Base-by-base conservation (phyloP, 192 early-diverging fungal genomes). In the Podila clonocystis region DNA sequence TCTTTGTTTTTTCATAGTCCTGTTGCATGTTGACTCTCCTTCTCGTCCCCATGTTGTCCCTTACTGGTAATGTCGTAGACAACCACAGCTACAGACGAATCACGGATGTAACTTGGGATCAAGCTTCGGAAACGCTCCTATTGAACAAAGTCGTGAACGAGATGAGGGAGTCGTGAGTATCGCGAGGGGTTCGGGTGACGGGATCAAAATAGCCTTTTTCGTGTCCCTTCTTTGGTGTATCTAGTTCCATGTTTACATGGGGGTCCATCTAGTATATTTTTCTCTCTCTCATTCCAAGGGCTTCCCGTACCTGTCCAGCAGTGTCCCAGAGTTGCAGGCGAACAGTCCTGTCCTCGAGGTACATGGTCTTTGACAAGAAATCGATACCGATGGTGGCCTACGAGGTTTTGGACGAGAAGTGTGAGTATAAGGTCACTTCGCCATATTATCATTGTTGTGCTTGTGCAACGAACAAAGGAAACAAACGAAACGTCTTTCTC, bases 331-430 rank as follows among this genome's bases (percentile, higher is more conserved):
- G 89, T 85, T 99, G 97, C 45, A 99, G 89, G 52, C 97, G 90
- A n/a, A 99, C 94, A 12, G 98, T 99, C 62, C 95, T 89, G 85
- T 99, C 97, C 73, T 98, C 97, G 57, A 99, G 86, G 79, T 99
- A 99, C 96, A 99, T 98, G 5, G 97, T 99, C 86, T 99, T 99
- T 50, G 95, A 96, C 68, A 99, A 82, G 84, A 99, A 99, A 79
- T 99, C 98, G 70, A 99, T 99, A 68, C 98, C 98, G 69, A 99
- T 99, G 26, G 98, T 99, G 20, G 98, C 95, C 94, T 95, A 73
- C 26, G 26, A n/a, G 50, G 22, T 26, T 20, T 55, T 55, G 58
- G 5, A 83, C 26, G 52, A 55, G 2, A 26, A 55, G 20, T 12
- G 15, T 45, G 13, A 45, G 41, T 45, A 45, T 45, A 8, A 7